Evolutionary conservation across 1,139 yeast genomes (phyloP).

Genomic region (Saccharomyces hybrid): DNA sequence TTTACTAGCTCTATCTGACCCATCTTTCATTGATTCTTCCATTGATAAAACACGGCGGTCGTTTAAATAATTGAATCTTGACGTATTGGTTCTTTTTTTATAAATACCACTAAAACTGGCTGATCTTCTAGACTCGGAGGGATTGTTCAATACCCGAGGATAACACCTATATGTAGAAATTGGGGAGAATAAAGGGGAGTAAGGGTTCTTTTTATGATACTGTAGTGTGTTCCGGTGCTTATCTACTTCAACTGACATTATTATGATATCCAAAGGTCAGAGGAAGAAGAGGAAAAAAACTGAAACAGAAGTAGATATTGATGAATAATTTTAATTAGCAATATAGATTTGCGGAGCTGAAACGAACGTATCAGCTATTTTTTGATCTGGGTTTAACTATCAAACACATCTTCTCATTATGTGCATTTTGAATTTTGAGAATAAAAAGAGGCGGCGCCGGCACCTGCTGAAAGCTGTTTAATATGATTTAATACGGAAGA

Average conservation of each 20-base stretch:
- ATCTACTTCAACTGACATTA: conserved; percentile 5
- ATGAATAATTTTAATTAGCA: not conserved
- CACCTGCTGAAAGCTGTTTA: not conserved
- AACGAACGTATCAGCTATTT: not conserved
- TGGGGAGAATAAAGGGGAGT: conserved; percentile 8
- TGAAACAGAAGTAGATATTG: not conserved
- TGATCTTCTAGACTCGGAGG: not conserved
- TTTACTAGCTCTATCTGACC: not conserved
- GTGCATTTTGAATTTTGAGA: not conserved
- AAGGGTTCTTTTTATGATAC: conserved; percentile 8
- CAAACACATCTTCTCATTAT: not conserved
- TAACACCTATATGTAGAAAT: conserved; percentile 10
- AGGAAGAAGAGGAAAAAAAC: not conserved
- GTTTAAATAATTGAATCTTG: not conserved
- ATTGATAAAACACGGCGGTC: not conserved
- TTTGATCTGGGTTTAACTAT: not conserved
- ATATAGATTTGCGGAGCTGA: not conserved
- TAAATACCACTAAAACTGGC: not conserved
- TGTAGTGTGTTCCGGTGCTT: conserved; percentile 14
- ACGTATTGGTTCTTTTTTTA: not conserved
- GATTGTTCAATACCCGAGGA: not conserved
- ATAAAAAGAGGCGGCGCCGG: not conserved
- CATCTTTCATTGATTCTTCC: not conserved
- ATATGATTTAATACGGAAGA: not conserved
- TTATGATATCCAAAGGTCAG: not conserved